Evolutionary conservation across 768 basidiomycete species (phyloP).

Genomic region (Rubroboletus satanas): DNA sequence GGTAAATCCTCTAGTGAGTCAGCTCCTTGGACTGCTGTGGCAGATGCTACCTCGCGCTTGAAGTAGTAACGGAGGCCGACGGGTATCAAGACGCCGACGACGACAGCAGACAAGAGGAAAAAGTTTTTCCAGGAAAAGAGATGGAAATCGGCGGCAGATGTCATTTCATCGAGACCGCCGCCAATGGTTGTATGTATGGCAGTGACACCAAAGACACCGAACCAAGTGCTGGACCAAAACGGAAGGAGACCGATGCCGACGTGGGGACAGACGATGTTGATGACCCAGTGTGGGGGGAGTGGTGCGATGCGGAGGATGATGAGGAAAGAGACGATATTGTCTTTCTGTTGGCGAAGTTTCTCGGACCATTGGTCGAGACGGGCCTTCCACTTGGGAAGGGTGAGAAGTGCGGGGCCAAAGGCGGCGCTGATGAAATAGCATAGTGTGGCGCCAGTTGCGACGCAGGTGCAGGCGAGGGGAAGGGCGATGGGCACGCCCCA

Average conservation of each 20-base stretch:
- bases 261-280: slow-evolving; percentile 90
- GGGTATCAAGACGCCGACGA: slow-evolving; percentile 89
- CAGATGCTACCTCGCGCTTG: slow-evolving; percentile 51
- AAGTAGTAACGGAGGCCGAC: slow-evolving; percentile 86
- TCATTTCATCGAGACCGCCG: slow-evolving; percentile 92
- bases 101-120: slow-evolving; percentile 77
- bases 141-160: slow-evolving; percentile 88
- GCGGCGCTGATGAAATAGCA: slow-evolving; percentile 92
- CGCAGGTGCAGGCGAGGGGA: slow-evolving; percentile 87
- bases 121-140: slow-evolving; percentile 91
- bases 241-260: slow-evolving; percentile 80
- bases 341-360: slow-evolving; percentile 74
- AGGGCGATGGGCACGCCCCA: slow-evolving; percentile 88
- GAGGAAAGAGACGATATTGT: slow-evolving; percentile 87
- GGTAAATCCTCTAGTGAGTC: slow-evolving; percentile 33
- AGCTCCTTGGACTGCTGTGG: slow-evolving; percentile 35
- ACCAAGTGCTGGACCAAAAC: slow-evolving; percentile 88
- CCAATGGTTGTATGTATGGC: slow-evolving; percentile 97
- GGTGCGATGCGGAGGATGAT: slow-evolving; percentile 94
- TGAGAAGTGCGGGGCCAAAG: slow-evolving; percentile 87
- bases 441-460: slow-evolving; percentile 84
- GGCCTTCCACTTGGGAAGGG: slow-evolving; percentile 80
- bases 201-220: slow-evolving; percentile 86
- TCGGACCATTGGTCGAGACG: slow-evolving; percentile 77
- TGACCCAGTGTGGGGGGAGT: slow-evolving; percentile 94